Evolutionary conservation across 495 filamentous ascomycete species (phyloP), one percentile per base, ranked within the genome.

Genomic region (Penicillium atrosanguineum): DNA sequence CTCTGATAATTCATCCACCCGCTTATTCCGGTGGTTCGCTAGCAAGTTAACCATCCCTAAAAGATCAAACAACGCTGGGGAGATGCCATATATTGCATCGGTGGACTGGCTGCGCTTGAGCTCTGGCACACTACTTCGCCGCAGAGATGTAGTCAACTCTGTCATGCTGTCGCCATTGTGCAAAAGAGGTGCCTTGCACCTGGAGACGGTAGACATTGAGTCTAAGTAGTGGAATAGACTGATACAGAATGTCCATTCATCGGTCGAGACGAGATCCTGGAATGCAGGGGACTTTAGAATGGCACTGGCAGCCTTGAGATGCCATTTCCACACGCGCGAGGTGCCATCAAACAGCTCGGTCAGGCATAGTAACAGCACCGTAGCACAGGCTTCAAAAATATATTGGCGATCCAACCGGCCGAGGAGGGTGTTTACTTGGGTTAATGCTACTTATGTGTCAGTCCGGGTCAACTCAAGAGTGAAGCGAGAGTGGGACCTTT

Each of bases 121-220:
- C 7, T 46, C 43, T 2, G 56, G 49, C 1, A 56, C 26, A 25
- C 59, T 62, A 40, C 20, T 55, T 11, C 50, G 46, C n/a, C 50
- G 44, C 19, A 52, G 36, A 1, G 48, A 42, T 21, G 47, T 59
- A 14, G 54, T 59, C 6, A 68, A 38, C 29, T 68, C 65, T 0
- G 49, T 52, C 20, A 63, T 54, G 7, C 47, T 57, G 4, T 60
- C 57, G 0, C 37, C 52, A 11, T 47, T 46, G 4, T 58, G 65
- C 9, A 69, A 54, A 6, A 68, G 51, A 2, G 66, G 61, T 7
- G 66, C 53, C 14, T 64, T 64, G 56, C 66, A 69, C 6, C 66
- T 56, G 15, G 66, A 69, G 37, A 69, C 62, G 3, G 66, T 69
- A 0, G 63, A 69, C 66, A 69, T 67, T 20, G 66, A 62, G 36